Evolutionary conservation across 441 rosid species (phyloP).

Genomic region (Lepidium campestre): DNA sequence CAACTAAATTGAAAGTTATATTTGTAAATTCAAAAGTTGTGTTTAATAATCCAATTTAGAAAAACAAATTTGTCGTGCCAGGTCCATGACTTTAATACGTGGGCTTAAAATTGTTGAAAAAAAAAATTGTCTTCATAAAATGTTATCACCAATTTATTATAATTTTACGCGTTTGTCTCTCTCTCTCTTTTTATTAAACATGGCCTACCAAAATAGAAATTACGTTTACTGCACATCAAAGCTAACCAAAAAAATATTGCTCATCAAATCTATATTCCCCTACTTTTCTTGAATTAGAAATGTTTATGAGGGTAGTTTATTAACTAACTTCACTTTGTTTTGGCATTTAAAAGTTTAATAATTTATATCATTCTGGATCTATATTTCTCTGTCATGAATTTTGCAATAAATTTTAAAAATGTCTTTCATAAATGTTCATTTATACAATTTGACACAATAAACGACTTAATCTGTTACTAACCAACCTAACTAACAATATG

Average conservation of each 20-base stretch:
- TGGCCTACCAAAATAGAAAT: constrained; percentile 11
- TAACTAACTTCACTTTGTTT: too few relatives aligned
- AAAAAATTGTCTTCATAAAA: constrained; percentile 2
- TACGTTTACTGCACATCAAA: neutral
- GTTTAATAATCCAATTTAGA: neutral
- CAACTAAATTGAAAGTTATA: neutral
- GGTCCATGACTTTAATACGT: constrained; percentile 18
- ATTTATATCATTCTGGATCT: too few relatives aligned
- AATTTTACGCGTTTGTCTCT: constrained; percentile 14
- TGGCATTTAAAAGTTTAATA: too few relatives aligned
- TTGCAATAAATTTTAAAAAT: too few relatives aligned
- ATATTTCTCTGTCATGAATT: too few relatives aligned
- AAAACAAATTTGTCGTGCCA: constrained; percentile 7
- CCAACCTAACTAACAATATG: too few relatives aligned
- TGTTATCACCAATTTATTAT: constrained; percentile 22
- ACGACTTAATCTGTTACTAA: too few relatives aligned
- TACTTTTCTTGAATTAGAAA: too few relatives aligned
- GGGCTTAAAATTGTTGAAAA: constrained; percentile 22
- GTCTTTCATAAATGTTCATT: too few relatives aligned
- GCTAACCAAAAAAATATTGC: neutral
- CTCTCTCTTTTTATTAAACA: neutral
- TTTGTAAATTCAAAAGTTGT: neutral
- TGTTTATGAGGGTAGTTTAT: too few relatives aligned
- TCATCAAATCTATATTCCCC: neutral
- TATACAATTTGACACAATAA: too few relatives aligned